Conservation (phyloP, 2,329 filamentous ascomycete genomes). For the Aspergillus texensis region DNA sequence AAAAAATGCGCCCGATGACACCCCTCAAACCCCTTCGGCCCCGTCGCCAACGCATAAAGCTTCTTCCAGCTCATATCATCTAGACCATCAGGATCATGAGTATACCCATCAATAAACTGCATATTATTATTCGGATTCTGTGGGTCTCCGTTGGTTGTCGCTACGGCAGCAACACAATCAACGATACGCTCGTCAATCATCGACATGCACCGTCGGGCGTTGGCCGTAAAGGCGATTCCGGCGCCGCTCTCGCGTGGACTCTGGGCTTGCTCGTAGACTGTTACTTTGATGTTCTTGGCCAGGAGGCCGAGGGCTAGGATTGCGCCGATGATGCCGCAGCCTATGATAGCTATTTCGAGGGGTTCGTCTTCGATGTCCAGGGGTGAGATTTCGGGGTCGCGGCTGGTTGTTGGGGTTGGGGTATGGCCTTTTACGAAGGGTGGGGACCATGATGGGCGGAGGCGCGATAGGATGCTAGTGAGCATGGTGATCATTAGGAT, state of each 20-base stretch:
- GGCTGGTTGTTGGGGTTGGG: neutral
- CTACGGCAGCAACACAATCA: conserved; percentile 19
- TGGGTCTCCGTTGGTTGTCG: conserved; percentile 14
- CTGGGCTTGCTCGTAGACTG: conserved; percentile 31
- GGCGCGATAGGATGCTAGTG: neutral
- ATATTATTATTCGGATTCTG: conserved; percentile 20
- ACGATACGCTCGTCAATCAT: conserved; percentile 21
- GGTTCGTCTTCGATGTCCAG: neutral
- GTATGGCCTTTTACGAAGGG: neutral
- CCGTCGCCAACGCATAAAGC: conserved; percentile 19
- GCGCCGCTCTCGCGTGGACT: conserved; percentile 28
- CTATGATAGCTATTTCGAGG: conserved; percentile 31
- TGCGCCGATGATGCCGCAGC: conserved; percentile 32
- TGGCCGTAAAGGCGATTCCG: conserved; percentile 28
- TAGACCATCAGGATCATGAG: conserved; percentile 15
- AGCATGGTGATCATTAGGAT: neutral
- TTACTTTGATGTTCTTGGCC: conserved; percentile 21
- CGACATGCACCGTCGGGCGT: conserved; percentile 25
- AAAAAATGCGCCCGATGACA: conserved; percentile 46
- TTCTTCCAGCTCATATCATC: conserved; percentile 15
- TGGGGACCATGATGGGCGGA: neutral
- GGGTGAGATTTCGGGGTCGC: neutral
- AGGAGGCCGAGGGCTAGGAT: conserved; percentile 29
- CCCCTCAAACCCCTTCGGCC: conserved; percentile 25
- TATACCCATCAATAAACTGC: conserved; percentile 30